These are phyloP conservation scores for Pisolithus albus DNA, from an alignment of 768 basidiomycete genomes.

Conservation along the genomic window DNA sequence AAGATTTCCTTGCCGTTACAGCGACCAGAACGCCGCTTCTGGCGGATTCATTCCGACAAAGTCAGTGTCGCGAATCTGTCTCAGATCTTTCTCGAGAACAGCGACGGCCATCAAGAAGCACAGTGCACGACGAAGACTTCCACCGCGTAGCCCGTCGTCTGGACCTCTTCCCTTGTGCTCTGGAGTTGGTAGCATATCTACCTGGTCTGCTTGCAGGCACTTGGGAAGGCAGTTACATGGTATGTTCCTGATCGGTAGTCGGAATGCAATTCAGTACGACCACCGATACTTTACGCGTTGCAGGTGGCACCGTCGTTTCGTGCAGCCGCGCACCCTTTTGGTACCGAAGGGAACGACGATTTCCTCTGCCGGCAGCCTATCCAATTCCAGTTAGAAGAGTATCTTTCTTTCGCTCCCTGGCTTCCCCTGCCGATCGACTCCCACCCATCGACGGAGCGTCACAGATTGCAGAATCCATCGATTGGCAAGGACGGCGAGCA, in stretches of 20 bases:
- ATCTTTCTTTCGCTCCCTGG: conserved; percentile 36
- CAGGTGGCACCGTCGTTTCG: conserved; percentile 25
- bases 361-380: conserved; percentile 43
- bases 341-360: conserved; percentile 15
- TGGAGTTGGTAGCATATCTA: conserved; percentile 27
- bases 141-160: conserved; percentile 24
- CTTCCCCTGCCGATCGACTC: conserved; percentile 25
- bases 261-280: conserved; percentile 1
- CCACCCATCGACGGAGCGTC: conserved; percentile 16
- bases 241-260: conserved; percentile 24
- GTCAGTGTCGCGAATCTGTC: conserved; percentile 22
- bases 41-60: conserved; percentile 34
- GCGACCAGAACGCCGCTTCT: conserved; percentile 42
- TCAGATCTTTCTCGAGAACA: conserved; percentile 26
- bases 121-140: conserved; percentile 32
- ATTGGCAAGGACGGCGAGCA: conserved; percentile 14
- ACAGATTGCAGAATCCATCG: conserved; percentile 15
- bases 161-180: conserved; percentile 12
- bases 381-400: conserved; percentile 43
- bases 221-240: conserved; percentile 60
- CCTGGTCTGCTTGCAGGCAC: conserved; percentile 46
- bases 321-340: conserved; percentile 6
- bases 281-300: conserved; percentile 9
- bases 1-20: conserved; percentile 42
- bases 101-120: conserved; percentile 29